These are phyloP conservation scores for Paraglomus brasilianum DNA, from an alignment of 192 early-diverging fungal species.

Conservation along the genomic window DNA sequence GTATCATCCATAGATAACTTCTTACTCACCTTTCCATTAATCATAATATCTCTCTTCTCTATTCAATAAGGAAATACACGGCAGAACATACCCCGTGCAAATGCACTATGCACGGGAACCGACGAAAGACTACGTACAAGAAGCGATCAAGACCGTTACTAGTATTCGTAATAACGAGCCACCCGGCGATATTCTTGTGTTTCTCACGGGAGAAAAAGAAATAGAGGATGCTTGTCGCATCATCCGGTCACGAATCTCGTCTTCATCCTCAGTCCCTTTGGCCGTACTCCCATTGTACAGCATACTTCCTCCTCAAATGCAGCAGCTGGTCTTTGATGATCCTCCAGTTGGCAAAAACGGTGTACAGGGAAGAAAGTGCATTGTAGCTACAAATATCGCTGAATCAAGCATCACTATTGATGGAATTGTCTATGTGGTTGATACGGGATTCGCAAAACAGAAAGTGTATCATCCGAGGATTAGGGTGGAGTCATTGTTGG, in stretches of 20 bases:
- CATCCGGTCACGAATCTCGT: conserved; percentile 56
- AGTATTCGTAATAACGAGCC: conserved; percentile 89
- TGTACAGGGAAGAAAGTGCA: conserved; percentile 69
- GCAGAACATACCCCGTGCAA: conserved; percentile 87
- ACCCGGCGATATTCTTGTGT: conserved; percentile 89
- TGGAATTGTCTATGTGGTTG: conserved; percentile 92
- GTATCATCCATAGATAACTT: conserved; percentile 65
- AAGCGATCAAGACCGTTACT: conserved; percentile 79
- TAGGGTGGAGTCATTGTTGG: conserved; percentile 83
- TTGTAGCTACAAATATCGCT: conserved; percentile 96
- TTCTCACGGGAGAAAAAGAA: conserved; percentile 71
- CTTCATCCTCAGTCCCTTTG: conserved; percentile 40
- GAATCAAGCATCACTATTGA: conserved; percentile 97
- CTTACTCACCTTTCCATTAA: conserved; percentile 21
- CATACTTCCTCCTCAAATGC: conserved; percentile 69
- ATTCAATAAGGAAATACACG: conserved; percentile 88
- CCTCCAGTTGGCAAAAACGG: conserved; percentile 66
- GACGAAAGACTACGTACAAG: conserved; percentile 91
- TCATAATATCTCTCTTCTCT: conserved; percentile 24
- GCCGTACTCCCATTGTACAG: too few relatives aligned
- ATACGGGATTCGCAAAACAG: conserved; percentile 90
- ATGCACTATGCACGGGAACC: conserved; percentile 74
- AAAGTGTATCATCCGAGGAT: conserved; percentile 85
- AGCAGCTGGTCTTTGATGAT: conserved; percentile 86
- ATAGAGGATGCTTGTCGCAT: conserved; percentile 61